Evolutionary conservation across 2,329 filamentous ascomycete genomes (phyloP), one percentile per base, ranked within the genome.

Genomic region (Metarhizium robertsii): DNA sequence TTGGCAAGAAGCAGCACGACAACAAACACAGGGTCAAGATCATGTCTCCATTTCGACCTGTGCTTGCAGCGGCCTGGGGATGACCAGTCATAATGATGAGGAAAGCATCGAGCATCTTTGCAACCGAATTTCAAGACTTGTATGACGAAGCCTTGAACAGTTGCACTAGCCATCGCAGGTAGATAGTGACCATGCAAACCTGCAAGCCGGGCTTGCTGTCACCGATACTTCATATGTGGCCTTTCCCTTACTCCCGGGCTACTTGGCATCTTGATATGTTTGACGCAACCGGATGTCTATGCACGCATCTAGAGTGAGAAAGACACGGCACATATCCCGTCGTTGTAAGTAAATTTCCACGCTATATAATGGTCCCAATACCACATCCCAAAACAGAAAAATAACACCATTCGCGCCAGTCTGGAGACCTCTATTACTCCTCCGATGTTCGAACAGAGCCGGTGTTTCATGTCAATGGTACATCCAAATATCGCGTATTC

Each of bases 331-430:
- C 42, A 20, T 11, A 25, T 45, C 18, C 42, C n/a, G 11, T 18
- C 40, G n/a, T 48, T n/a, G 45, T 48, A 30, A 48, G 45, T 48
- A 1, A 48, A 20, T 48, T 36, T 20, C 18, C 16, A 29, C 42
- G n/a, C 45, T 50, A 29, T 34, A 46, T 38, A 38, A 38, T 36
- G 38, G 46, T 30, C 30, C 38, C 45, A 50, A 47, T 46, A 40
- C 38, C 51, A 47, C 40, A 45, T 50, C 52, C 53, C 47, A 29
- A 46, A 53, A 50, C 34, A 50, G 50, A 53, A 49, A 40, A 45
- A 43, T 51, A 50, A 56, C 47, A 46, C 55, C 40, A 46, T 48
- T 34, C 51, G 51, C 51, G 51, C 55, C 55, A 53, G 51, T 47
- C 47, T 50, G 40, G 46, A 45, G 51, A 47, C 51, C 30, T 47